Percentiles rank a stretch among this genome's conserved stretches.
These are phyloP conservation scores for Oropetium thomaeum DNA, from an alignment of 176 grass and related monocot species.

Conservation along the genomic window DNA sequence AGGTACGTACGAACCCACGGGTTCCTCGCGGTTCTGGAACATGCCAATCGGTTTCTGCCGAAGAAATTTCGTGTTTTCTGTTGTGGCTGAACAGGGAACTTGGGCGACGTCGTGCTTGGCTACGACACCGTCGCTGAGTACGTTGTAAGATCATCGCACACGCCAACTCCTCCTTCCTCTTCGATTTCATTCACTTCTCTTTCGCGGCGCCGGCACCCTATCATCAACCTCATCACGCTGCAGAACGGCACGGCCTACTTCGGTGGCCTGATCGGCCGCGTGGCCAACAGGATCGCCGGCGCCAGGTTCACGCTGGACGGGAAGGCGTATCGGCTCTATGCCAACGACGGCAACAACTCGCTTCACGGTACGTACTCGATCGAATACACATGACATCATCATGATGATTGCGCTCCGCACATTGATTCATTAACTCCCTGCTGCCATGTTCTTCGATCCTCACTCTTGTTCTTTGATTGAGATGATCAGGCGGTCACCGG, in stretches of 20 bases:
- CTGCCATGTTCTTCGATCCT: background rate
- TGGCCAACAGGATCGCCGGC: slow-evolving; percentile 65
- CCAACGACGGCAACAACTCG: slow-evolving; percentile 76
- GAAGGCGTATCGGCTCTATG: slow-evolving; percentile 41
- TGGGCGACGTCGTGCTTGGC: slow-evolving; percentile 73
- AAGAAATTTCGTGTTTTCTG: background rate
- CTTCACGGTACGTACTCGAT: slow-evolving; percentile 67
- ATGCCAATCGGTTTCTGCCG: background rate
- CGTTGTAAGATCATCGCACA: slow-evolving; percentile 43
- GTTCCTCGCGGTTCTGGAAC: background rate
- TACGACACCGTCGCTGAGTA: slow-evolving; percentile 78
- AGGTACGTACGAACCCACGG: no score
- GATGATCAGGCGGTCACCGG: slow-evolving; percentile 51
- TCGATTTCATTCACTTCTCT: background rate
- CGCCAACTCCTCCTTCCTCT: background rate
- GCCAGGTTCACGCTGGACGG: slow-evolving; percentile 63
- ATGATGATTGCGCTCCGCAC: no score
- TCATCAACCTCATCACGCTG: no score
- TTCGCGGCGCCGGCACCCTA: no score
- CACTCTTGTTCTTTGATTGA: no score
- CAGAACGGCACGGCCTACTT: slow-evolving; percentile 77
- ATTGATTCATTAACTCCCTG: background rate
- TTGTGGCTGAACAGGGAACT: slow-evolving; percentile 36
- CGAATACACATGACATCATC: no score
- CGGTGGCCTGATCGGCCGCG: slow-evolving; percentile 78